phyloP scores from a whole-genome alignment of 78 protist species.

The Cyanophora paradoxa region DNA sequence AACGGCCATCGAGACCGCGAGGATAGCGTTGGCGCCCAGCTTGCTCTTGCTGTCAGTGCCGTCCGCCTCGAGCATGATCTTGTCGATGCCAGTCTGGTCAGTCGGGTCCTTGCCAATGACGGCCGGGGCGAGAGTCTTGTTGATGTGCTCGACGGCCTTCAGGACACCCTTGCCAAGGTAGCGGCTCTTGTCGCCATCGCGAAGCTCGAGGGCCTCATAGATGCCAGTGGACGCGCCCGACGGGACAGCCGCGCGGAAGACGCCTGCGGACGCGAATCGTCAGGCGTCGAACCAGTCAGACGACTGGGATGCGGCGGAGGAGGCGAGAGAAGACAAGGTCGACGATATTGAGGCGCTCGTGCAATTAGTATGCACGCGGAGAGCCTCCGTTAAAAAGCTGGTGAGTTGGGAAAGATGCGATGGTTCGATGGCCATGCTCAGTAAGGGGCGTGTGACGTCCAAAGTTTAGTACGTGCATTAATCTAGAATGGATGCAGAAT shows the following conservation, averaged over 20 bases:
- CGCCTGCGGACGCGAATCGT: not conserved
- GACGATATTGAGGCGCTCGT: too few species aligned
- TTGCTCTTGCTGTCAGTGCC: slow-evolving; percentile 88
- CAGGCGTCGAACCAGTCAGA: not conserved
- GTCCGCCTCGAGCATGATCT: slow-evolving; percentile 77
- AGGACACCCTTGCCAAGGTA: slow-evolving; percentile 96
- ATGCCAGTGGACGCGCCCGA: slow-evolving; percentile 99
- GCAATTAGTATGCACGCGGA: too few species aligned
- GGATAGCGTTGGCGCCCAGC: slow-evolving; percentile 99
- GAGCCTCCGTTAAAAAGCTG: too few species aligned
- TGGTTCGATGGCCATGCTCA: too few species aligned
- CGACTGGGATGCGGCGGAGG: too few species aligned
- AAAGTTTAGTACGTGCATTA: too few species aligned
- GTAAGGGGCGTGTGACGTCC: too few species aligned
- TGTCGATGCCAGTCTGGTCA: slow-evolving; percentile 83
- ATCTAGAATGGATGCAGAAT: too few species aligned
- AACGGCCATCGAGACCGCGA: slow-evolving; percentile 93
- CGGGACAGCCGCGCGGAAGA: slow-evolving; percentile 94
- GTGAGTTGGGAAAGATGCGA: too few species aligned
- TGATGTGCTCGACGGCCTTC: slow-evolving; percentile 89
- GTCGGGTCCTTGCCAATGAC: slow-evolving; percentile 68
- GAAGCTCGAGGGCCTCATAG: slow-evolving; percentile 96
- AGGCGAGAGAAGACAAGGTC: too few species aligned
- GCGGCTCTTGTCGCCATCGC: slow-evolving; percentile 67
- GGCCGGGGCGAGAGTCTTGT: slow-evolving; percentile 73